Percentiles rank a stretch among this genome's conserved stretches.
Conservation (phyloP, 164 flowering plant genomes). For the Amborella trichopoda region DNA sequence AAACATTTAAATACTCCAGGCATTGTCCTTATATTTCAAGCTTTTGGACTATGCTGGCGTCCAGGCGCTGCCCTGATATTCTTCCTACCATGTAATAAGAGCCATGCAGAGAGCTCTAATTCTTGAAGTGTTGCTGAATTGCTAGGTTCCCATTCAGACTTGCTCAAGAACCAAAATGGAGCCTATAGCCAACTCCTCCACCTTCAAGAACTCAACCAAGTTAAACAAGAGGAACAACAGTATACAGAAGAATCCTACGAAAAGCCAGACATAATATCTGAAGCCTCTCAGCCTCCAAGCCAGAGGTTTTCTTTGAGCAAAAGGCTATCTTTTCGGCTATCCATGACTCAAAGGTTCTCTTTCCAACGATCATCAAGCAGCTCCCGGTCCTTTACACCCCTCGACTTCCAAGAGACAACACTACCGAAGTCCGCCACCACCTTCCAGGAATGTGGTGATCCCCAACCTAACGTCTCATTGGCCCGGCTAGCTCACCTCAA, state of each 20-base stretch:
- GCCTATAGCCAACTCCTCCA: slow-evolving; percentile 48
- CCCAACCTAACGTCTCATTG: slow-evolving; percentile 19
- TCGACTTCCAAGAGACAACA: slow-evolving; percentile 17
- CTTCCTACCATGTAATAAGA: too few relatives aligned
- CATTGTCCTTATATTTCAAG: too few relatives aligned
- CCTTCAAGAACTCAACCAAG: slow-evolving; percentile 36
- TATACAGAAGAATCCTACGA: slow-evolving; percentile 6
- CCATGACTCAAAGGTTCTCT: slow-evolving; percentile 30
- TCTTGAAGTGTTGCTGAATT: not conserved
- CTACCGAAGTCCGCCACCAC: too few relatives aligned
- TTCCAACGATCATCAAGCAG: slow-evolving; percentile 1
- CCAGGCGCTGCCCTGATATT: too few relatives aligned
- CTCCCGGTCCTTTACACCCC: slow-evolving; percentile 13
- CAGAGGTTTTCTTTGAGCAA: slow-evolving; percentile 27
- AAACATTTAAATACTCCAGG: too few relatives aligned
- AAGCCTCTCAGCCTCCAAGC: slow-evolving; percentile 1
- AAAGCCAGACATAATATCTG: slow-evolving; percentile 3
- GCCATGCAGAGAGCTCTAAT: too few relatives aligned
- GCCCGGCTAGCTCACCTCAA: slow-evolving; percentile 36
- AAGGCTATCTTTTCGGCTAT: slow-evolving; percentile 16
- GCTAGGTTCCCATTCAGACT: slow-evolving; percentile 54
- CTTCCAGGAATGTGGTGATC: slow-evolving; percentile 1
- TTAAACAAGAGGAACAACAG: slow-evolving; percentile 14
- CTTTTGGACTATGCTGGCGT: too few relatives aligned
- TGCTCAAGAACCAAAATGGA: slow-evolving; percentile 43